Conservation (phyloP, 768 basidiomycete species). For the Termitomyces eurrhizus region DNA sequence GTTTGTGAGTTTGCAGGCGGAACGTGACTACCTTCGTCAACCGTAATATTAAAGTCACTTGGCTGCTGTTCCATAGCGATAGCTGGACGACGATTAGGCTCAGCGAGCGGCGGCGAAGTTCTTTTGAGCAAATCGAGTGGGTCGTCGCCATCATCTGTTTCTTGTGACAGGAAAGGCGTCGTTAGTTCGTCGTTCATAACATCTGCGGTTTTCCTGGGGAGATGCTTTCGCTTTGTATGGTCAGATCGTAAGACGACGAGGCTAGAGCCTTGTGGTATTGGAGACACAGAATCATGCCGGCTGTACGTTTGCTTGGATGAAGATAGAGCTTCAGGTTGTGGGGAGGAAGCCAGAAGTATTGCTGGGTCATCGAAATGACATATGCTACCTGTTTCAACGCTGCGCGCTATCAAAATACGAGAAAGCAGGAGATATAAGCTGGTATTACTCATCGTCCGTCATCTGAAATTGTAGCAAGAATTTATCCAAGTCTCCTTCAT, state of each 20-base stretch:
- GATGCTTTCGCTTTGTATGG: background rate
- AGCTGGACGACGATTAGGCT: constrained; percentile 5
- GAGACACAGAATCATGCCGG: background rate
- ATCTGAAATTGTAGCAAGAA: constrained; percentile 61
- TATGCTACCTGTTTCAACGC: constrained; percentile 40
- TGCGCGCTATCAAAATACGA: constrained; percentile 18
- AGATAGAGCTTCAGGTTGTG: background rate
- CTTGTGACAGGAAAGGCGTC: constrained; percentile 12
- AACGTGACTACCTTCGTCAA: background rate
- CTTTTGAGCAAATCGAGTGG: constrained; percentile 38
- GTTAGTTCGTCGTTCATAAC: background rate
- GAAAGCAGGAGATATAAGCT: constrained; percentile 5
- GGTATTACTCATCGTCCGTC: constrained; percentile 39
- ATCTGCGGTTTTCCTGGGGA: background rate
- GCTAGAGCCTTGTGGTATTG: background rate
- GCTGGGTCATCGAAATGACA: constrained; percentile 30
- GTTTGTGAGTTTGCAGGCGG: background rate
- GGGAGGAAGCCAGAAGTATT: constrained; percentile 7
- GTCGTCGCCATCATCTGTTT: constrained; percentile 29
- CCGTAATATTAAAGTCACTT: background rate
- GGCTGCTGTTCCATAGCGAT: background rate
- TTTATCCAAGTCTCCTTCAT: constrained; percentile 37
- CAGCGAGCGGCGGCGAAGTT: constrained; percentile 18
- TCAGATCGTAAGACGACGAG: background rate
- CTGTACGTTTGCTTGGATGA: background rate